These are phyloP conservation scores for Dorcoceras hygrometricum DNA, from an alignment of 257 asterid genomes.

Conservation along the genomic window DNA sequence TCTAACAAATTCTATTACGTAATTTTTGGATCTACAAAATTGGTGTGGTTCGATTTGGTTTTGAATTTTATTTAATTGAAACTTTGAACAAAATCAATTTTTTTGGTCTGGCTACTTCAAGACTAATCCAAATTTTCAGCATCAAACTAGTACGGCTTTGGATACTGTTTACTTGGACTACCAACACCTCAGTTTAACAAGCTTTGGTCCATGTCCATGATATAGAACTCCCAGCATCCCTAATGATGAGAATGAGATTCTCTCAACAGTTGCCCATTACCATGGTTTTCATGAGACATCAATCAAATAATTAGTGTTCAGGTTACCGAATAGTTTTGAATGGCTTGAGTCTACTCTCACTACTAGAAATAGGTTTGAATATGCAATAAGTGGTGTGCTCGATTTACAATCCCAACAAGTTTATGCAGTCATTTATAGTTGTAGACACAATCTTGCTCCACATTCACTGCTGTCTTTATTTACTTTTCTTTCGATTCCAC, in stretches of 20 bases:
- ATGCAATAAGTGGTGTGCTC: too few relatives aligned
- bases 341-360: background rate
- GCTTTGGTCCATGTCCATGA: background rate
- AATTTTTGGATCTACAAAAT: too few relatives aligned
- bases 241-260: background rate
- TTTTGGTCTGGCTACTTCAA: too few relatives aligned
- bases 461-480: background rate
- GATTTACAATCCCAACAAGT: too few relatives aligned
- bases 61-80: too few relatives aligned
- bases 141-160: background rate
- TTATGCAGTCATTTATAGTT: background rate
- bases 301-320: too few relatives aligned
- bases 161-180: background rate
- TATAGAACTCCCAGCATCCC: background rate
- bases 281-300: background rate
- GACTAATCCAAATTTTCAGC: too few relatives aligned
- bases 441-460: background rate
- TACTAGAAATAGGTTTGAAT: too few relatives aligned
- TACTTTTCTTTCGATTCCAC: background rate
- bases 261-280: background rate
- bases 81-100: too few relatives aligned
- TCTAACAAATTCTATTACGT: too few relatives aligned
- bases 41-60: too few relatives aligned
- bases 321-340: background rate
- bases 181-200: background rate